These are phyloP conservation scores for Naganishia liquefaciens DNA, from an alignment of 1,284 basidiomycete genomes.

Conservation along the genomic window DNA sequence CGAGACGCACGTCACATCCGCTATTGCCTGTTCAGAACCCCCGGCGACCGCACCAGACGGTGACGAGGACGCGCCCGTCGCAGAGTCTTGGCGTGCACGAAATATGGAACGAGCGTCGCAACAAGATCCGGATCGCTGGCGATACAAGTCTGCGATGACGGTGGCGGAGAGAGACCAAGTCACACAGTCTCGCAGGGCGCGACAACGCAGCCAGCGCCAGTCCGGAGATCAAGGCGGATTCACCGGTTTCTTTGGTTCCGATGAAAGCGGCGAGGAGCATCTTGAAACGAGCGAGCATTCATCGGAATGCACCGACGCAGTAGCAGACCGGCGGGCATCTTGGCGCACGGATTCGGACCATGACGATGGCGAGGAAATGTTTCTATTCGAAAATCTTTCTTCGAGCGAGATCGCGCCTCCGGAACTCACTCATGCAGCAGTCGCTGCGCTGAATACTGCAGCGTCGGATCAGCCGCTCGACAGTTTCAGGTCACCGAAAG, in stretches of 20 bases:
- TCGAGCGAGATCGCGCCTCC: conserved; percentile 4
- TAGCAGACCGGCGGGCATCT: background rate
- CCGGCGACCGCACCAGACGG: no score
- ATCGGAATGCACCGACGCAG: background rate
- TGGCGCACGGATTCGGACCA: background rate
- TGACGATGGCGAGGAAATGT: conserved; percentile 6
- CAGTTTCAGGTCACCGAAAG: background rate
- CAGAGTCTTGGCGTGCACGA: conserved; percentile 29
- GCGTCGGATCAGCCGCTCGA: background rate
- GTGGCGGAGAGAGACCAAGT: conserved; percentile 6
- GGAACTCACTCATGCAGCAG: conserved; percentile 16
- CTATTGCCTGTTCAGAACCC: background rate
- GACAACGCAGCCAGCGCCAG: background rate
- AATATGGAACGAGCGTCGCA: conserved; percentile 30
- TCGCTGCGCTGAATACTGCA: conserved; percentile 12
- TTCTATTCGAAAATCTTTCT: conserved; percentile 6
- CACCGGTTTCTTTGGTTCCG: background rate
- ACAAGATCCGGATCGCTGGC: conserved; percentile 14
- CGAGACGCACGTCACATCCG: background rate
- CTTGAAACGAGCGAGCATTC: background rate
- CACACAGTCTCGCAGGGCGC: conserved; percentile 6
- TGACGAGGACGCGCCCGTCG: background rate
- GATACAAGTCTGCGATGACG: background rate
- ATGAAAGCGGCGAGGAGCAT: background rate
- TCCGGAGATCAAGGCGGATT: background rate